Percentiles rank a stretch among this genome's conserved stretches.
Evolutionary conservation across 768 basidiomycete species (phyloP).

Genomic region (Xerocomellus dryophilus): DNA sequence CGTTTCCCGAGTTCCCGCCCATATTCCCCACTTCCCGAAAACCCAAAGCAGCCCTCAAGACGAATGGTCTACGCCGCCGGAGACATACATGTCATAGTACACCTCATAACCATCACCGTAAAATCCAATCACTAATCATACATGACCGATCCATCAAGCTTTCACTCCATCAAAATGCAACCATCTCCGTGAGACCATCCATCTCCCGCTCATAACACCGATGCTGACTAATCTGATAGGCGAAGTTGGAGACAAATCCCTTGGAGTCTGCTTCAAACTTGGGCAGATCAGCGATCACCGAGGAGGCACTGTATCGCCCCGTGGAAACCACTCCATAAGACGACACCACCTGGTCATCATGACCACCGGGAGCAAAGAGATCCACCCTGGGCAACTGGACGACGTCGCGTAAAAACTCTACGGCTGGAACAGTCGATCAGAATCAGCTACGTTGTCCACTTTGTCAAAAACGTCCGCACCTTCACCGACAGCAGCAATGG

Average conservation of each 20-base stretch:
- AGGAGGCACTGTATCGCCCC: slow-evolving; percentile 45
- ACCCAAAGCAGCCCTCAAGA: background rate
- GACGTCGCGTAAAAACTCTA: slow-evolving; percentile 45
- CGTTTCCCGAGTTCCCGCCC: slow-evolving; percentile 42
- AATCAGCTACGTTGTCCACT: background rate
- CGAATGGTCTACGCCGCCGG: too few species aligned
- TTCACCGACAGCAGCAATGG: slow-evolving; percentile 74
- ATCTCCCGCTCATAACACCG: slow-evolving; percentile 61
- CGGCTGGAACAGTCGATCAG: slow-evolving; percentile 34
- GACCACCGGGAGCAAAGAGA: slow-evolving; percentile 31
- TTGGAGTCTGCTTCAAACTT: slow-evolving; percentile 44
- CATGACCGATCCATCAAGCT: background rate
- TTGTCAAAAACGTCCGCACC: slow-evolving; percentile 28
- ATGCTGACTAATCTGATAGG: slow-evolving; percentile 63
- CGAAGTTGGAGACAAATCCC: slow-evolving; percentile 58
- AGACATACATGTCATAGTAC: too few species aligned
- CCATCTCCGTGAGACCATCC: slow-evolving; percentile 49
- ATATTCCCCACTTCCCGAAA: slow-evolving; percentile 39
- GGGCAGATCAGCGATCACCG: slow-evolving; percentile 38
- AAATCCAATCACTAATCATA: slow-evolving; percentile 6
- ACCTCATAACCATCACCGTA: too few species aligned
- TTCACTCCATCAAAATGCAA: slow-evolving; percentile 42
- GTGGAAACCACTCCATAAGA: slow-evolving; percentile 66
- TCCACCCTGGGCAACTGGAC: slow-evolving; percentile 46
- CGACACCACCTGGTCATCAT: slow-evolving; percentile 39